A percentile compares a stretch with the other conserved stretches of the same genome.
Evolutionary conservation across 805 yeast species (phyloP).

Genomic region (Barnettozyma vustinii): DNA sequence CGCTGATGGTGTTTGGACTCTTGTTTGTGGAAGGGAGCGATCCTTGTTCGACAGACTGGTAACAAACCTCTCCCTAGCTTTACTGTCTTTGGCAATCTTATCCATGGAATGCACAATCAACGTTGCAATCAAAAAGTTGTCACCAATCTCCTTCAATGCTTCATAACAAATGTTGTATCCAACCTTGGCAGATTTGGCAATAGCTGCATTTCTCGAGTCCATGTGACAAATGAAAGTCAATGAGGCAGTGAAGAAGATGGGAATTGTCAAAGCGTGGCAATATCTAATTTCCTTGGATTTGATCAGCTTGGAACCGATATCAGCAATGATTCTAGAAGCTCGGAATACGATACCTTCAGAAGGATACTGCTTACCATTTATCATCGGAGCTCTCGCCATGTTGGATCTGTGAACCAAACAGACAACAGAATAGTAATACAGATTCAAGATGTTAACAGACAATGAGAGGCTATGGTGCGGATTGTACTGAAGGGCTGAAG

Average conservation of each 20-base stretch:
- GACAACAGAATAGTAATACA: slow-evolving; percentile 69
- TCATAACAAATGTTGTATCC: slow-evolving; percentile 29
- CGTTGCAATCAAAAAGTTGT: slow-evolving; percentile 47
- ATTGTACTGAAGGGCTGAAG: slow-evolving; percentile 57
- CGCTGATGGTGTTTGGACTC: slow-evolving; percentile 8
- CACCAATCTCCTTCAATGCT: slow-evolving; percentile 37
- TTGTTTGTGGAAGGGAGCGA: slow-evolving; percentile 14
- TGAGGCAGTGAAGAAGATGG: slow-evolving; percentile 57
- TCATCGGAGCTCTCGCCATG: slow-evolving; percentile 36
- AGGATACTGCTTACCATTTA: slow-evolving; percentile 27
- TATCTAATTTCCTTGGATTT: slow-evolving; percentile 43
- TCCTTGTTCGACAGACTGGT: slow-evolving; percentile 14
- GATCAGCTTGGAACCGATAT: slow-evolving; percentile 51
- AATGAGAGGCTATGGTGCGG: slow-evolving; percentile 44
- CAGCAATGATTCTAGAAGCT: slow-evolving; percentile 71
- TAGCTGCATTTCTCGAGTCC: slow-evolving; percentile 31
- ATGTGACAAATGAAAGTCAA: slow-evolving; percentile 70
- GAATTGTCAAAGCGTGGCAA: slow-evolving; percentile 56
- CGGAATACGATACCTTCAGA: slow-evolving; percentile 65
- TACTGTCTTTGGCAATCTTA: slow-evolving; percentile 32
- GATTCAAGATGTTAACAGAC: slow-evolving; percentile 52
- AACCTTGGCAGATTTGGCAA: slow-evolving; percentile 31
- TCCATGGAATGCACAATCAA: slow-evolving; percentile 49
- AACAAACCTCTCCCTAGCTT: slow-evolving; percentile 21
- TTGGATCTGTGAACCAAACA: slow-evolving; percentile 69